phyloP scores from a whole-genome alignment of 1,139 yeast genomes.

The Casaregolazyma suthepensis region DNA sequence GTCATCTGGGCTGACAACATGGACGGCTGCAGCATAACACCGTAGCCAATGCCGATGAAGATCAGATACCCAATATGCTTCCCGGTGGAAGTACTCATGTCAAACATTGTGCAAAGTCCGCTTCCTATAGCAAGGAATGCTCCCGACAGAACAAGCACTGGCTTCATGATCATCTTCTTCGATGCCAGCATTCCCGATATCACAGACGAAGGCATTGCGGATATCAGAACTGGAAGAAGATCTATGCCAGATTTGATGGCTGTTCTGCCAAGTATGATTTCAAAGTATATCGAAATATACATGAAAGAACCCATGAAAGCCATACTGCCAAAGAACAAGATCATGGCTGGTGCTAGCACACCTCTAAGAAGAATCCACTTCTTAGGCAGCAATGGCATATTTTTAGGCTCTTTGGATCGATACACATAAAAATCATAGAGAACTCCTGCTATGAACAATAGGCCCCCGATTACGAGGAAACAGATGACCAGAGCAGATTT shows the following conservation, averaged over 20 bases:
- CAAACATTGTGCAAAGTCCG: slow-evolving; percentile 45
- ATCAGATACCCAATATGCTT: slow-evolving; percentile 49
- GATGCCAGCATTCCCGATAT: slow-evolving; percentile 43
- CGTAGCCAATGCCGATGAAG: slow-evolving; percentile 22
- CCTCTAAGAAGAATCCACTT: slow-evolving; percentile 34
- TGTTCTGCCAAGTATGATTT: slow-evolving; percentile 41
- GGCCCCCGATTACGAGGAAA: slow-evolving; percentile 48
- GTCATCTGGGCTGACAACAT: slow-evolving; percentile 1
- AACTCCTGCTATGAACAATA: slow-evolving; percentile 36
- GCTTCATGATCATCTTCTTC: slow-evolving; percentile 34
- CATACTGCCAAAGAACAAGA: slow-evolving; percentile 36
- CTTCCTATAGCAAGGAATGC: slow-evolving; percentile 45
- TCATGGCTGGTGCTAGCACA: slow-evolving; percentile 33
- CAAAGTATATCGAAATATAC: slow-evolving; percentile 50
- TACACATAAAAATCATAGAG: slow-evolving; percentile 45
- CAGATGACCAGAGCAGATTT: slow-evolving; percentile 49
- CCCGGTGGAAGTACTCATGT: slow-evolving; percentile 35
- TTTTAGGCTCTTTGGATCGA: slow-evolving; percentile 15
- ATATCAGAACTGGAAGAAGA: slow-evolving; percentile 47
- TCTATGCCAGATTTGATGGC: slow-evolving; percentile 53
- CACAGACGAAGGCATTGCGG: slow-evolving; percentile 45
- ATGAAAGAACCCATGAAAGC: slow-evolving; percentile 37
- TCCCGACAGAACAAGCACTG: slow-evolving; percentile 38
- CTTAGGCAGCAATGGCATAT: slow-evolving; percentile 34
- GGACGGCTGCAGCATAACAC: background rate